Percentiles rank a stretch among this genome's conserved stretches.
Conservation (phyloP, 2,329 filamentous ascomycete species). For the Gliomastix tumulicola region DNA sequence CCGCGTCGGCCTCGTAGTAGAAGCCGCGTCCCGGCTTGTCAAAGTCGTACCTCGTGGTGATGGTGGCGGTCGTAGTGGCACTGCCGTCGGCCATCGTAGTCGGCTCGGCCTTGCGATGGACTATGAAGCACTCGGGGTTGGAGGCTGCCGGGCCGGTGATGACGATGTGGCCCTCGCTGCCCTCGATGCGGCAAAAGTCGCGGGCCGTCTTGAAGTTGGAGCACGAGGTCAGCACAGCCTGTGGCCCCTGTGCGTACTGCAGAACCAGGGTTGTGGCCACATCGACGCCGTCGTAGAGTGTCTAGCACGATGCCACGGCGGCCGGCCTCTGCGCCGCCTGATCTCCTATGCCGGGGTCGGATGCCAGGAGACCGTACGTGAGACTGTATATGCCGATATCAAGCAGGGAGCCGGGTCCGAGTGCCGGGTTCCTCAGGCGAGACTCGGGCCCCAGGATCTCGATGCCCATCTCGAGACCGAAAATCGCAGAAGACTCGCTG, state of each 20-base stretch:
- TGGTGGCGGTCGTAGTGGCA: too few species aligned
- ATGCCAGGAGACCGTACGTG: slow-evolving; percentile 27
- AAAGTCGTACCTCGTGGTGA: slow-evolving; percentile 21
- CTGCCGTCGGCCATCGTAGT: too few species aligned
- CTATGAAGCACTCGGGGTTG: slow-evolving; percentile 24
- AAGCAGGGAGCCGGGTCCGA: slow-evolving; percentile 33
- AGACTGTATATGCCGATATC: slow-evolving; percentile 37
- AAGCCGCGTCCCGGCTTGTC: slow-evolving; percentile 25
- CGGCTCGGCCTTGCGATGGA: too few species aligned
- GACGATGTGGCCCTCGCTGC: slow-evolving; percentile 26
- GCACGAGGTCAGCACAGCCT: slow-evolving; percentile 33
- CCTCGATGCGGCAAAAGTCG: slow-evolving; percentile 31
- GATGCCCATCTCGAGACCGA: slow-evolving; percentile 26
- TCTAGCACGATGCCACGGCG: slow-evolving; percentile 23
- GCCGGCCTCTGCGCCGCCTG: slow-evolving; percentile 5
- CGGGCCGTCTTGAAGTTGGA: slow-evolving; percentile 13
- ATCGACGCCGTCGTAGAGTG: slow-evolving; percentile 23
- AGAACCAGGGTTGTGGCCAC: slow-evolving; percentile 27
- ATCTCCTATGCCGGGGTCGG: slow-evolving; percentile 17
- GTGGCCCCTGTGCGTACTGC: slow-evolving; percentile 25
- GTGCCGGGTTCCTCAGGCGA: slow-evolving; percentile 24
- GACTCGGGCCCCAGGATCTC: slow-evolving; percentile 17
- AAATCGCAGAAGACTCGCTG: slow-evolving; percentile 30
- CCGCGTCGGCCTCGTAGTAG: slow-evolving; percentile 36
- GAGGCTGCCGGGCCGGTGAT: slow-evolving; percentile 24